Conservation (phyloP, 1,284 basidiomycete genomes). For the Cryptococcus neoformans region DNA sequence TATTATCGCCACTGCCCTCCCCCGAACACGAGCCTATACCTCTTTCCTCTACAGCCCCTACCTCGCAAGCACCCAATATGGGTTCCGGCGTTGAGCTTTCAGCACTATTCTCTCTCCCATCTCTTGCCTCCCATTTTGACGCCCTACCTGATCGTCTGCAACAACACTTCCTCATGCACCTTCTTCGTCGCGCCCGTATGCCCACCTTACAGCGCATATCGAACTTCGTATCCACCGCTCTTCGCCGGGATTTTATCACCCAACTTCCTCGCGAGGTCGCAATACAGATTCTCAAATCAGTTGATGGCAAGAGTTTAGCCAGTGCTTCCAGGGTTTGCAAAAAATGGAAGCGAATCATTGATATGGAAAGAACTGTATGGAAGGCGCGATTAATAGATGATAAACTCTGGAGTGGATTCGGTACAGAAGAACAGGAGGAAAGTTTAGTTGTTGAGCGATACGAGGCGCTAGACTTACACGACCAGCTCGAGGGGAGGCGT, state of each 20-base stretch:
- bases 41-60: constrained; percentile 3
- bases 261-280: constrained; percentile 46
- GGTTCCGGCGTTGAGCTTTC: constrained; percentile 43
- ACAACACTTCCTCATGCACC: constrained; percentile 49
- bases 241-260: constrained; percentile 46
- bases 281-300: constrained; percentile 40
- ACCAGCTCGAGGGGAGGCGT: constrained; percentile 4
- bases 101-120: constrained; percentile 43
- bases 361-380: constrained; percentile 44
- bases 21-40: constrained; percentile 29
- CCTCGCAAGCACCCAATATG: constrained; percentile 18
- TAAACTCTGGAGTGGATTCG: constrained; percentile 38
- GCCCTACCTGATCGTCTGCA: constrained; percentile 45
- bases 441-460: constrained; percentile 27
- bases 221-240: constrained; percentile 37
- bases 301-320: constrained; percentile 35
- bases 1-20: constrained; percentile 35
- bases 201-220: constrained; percentile 46
- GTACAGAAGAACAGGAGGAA: constrained; percentile 48
- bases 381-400: constrained; percentile 38
- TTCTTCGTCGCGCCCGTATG: constrained; percentile 44
- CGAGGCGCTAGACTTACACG: constrained; percentile 31
- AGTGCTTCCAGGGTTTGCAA: constrained; percentile 36
- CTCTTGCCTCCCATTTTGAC: constrained; percentile 43
- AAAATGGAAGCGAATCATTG: constrained; percentile 44